phyloP scores from a whole-genome alignment of 495 filamentous ascomycete species.

The Aspergillus panamensis region DNA sequence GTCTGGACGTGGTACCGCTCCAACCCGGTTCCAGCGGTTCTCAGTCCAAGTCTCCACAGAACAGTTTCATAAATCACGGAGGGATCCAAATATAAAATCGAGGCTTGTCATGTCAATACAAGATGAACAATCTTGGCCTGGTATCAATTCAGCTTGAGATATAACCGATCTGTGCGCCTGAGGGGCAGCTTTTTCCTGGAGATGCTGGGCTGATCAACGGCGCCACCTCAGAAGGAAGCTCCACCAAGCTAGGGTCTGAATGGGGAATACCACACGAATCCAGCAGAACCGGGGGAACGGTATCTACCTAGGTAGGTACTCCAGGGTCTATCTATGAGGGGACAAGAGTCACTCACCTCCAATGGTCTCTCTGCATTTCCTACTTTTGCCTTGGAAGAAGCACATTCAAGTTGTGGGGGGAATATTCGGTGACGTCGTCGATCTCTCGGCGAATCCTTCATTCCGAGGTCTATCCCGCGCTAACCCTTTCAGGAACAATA shows the following conservation, averaged over 20 bases:
- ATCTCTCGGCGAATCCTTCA: conserved; percentile 10
- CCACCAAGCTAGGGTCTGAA: too few species aligned
- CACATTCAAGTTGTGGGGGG: background rate
- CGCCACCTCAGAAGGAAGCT: too few species aligned
- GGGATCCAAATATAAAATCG: background rate
- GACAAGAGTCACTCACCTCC: background rate
- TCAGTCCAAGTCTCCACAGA: background rate
- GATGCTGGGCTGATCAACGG: too few species aligned
- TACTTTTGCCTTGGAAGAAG: background rate
- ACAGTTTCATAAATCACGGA: background rate
- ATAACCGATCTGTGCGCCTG: too few species aligned
- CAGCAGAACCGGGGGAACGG: too few species aligned
- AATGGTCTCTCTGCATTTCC: background rate
- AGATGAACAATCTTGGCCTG: too few species aligned
- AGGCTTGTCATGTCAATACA: too few species aligned
- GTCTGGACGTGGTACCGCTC: conserved; percentile 5
- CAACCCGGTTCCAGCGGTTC: background rate
- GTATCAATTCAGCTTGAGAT: too few species aligned
- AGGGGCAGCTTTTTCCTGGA: too few species aligned
- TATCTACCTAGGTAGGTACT: too few species aligned
- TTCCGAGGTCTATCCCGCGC: background rate
- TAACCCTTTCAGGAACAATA: background rate
- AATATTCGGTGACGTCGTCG: conserved; percentile 13
- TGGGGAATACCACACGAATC: too few species aligned
- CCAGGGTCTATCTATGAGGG: background rate